Conservation (phyloP, 441 rosid species). For the Syzygium malaccense region DNA sequence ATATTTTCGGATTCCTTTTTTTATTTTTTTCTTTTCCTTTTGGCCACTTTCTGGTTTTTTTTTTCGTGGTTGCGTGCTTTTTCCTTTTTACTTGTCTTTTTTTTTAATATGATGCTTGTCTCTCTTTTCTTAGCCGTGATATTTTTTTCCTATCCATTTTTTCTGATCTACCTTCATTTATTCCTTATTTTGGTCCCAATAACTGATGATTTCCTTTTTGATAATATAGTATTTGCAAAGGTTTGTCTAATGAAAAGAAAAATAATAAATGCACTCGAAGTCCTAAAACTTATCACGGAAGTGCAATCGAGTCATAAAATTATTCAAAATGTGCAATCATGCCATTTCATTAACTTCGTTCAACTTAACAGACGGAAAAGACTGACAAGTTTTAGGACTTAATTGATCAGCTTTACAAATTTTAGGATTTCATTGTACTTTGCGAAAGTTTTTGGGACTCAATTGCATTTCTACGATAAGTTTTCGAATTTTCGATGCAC, state of each 20-base stretch:
- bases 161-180: not conserved
- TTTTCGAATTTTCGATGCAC: too few species aligned
- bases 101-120: too few species aligned
- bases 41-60: not conserved
- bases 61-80: not conserved
- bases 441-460: too few species aligned
- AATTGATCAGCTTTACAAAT: too few species aligned
- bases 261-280: not conserved
- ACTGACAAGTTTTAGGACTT: too few species aligned
- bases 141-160: not conserved
- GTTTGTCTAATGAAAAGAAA: not conserved
- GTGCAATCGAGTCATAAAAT: too few species aligned
- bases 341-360: too few species aligned
- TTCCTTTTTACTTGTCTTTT: not conserved
- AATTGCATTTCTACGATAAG: too few species aligned
- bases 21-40: not conserved
- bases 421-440: too few species aligned
- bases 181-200: not conserved
- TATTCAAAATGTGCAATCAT: too few species aligned
- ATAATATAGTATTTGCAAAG: rapidly evolving
- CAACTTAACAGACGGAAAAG: too few species aligned
- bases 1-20: not conserved
- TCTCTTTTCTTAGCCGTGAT: not conserved
- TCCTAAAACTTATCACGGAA: too few species aligned
- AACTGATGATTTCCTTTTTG: not conserved